A percentile compares a stretch with the other conserved stretches of the same genome.
Evolutionary conservation across 1,284 basidiomycete species (phyloP).

Genomic region (Uromyces viciae-fabae): DNA sequence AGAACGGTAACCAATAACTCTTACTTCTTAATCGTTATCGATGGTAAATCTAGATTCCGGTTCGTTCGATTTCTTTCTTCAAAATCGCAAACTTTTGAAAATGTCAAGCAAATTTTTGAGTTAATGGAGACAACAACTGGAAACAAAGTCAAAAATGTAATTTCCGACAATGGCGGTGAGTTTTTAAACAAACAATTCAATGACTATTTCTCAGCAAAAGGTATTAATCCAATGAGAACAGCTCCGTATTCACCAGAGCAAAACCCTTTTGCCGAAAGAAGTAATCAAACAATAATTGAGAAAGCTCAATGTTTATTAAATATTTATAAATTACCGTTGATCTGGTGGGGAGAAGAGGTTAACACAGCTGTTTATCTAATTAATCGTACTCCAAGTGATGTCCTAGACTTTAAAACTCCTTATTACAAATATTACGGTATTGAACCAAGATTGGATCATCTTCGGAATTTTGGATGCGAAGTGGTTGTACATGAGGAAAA

Average conservation of each 20-base stretch:
- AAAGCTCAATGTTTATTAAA: not conserved
- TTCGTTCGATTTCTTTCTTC: not conserved
- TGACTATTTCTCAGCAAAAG: not conserved
- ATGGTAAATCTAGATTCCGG: not conserved
- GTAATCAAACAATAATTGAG: not conserved
- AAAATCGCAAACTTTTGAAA: not conserved
- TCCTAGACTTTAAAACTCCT: not conserved
- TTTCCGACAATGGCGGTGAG: not conserved
- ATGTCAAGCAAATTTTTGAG: not conserved
- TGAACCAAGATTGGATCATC: not conserved
- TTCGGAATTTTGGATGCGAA: conserved; percentile 1
- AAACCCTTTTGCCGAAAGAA: not conserved
- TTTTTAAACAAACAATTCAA: not conserved
- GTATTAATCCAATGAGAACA: not conserved
- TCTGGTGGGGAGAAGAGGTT: conserved; percentile 2
- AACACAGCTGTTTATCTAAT: not conserved
- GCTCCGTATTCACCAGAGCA: not conserved
- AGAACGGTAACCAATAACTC: not conserved
- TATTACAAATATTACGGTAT: not conserved
- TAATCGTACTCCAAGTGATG: not conserved
- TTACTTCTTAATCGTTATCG: not conserved
- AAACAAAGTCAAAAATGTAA: not conserved
- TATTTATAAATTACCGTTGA: not conserved
- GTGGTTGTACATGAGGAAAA: not conserved
- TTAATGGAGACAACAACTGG: not conserved